Percentiles rank a stretch among this genome's conserved stretches.
Conservation (phyloP, 805 yeast genomes). For the Wickerhamomyces tratensis region DNA sequence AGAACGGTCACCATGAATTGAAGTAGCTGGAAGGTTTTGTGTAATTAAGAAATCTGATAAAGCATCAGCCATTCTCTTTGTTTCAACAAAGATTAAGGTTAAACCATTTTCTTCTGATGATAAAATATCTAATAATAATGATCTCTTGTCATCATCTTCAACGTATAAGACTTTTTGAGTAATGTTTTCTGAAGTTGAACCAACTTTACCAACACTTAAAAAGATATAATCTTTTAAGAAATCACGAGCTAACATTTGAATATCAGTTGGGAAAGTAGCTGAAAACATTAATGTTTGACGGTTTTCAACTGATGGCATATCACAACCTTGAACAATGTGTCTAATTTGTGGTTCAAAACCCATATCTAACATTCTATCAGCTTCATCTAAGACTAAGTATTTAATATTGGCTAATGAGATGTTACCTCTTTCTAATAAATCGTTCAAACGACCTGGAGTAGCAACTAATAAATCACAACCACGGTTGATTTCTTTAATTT, state of each 20-base stretch:
- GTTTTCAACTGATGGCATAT: conserved; percentile 85
- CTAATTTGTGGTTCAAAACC: conserved; percentile 99
- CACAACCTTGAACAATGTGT: conserved; percentile 95
- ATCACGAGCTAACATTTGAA: conserved; percentile 94
- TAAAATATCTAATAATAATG: conserved; percentile 81
- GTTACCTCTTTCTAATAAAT: conserved; percentile 89
- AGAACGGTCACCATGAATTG: conserved; percentile 98
- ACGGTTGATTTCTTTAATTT: conserved; percentile 77
- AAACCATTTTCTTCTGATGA: conserved; percentile 73
- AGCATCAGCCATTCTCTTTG: conserved; percentile 97
- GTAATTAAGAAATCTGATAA: conserved; percentile 84
- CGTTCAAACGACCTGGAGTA: conserved; percentile 98
- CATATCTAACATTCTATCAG: conserved; percentile 99
- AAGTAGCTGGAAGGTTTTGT: conserved; percentile 92
- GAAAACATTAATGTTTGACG: conserved; percentile 98
- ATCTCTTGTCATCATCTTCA: conserved; percentile 87
- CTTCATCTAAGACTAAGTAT: conserved; percentile 94
- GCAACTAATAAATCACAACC: conserved; percentile 97
- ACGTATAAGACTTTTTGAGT: conserved; percentile 90
- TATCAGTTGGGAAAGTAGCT: conserved; percentile 98
- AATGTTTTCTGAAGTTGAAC: conserved; percentile 97
- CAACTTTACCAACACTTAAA: conserved; percentile 97
- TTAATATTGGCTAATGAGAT: conserved; percentile 85
- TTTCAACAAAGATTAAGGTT: conserved; percentile 93
- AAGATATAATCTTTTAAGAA: conserved; percentile 93